These are phyloP conservation scores for Candida peoriensis DNA, from an alignment of 805 yeast genomes.

Conservation along the genomic window DNA sequence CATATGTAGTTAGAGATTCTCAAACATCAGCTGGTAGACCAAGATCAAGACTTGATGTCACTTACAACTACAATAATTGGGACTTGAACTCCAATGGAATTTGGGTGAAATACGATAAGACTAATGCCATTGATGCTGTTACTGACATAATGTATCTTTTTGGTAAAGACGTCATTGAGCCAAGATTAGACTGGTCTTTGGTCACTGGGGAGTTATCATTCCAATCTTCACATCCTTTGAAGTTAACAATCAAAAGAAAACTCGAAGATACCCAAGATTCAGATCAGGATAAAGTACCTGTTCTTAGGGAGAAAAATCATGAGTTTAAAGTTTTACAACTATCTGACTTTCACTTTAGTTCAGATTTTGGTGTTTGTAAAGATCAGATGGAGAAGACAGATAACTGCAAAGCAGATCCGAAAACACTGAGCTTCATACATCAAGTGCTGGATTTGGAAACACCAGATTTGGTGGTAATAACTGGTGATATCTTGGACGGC, in stretches of 20 bases:
- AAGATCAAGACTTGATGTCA: constrained; percentile 21
- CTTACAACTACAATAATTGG: constrained; percentile 34
- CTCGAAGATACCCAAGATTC: not conserved
- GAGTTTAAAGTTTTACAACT: constrained; percentile 59
- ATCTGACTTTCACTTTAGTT: constrained; percentile 61
- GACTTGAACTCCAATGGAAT: constrained; percentile 40
- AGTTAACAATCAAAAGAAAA: not conserved
- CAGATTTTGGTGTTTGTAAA: constrained; percentile 51
- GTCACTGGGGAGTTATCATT: constrained; percentile 14
- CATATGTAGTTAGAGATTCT: constrained; percentile 32
- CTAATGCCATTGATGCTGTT: constrained; percentile 29
- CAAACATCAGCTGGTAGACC: constrained; percentile 23
- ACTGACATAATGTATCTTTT: constrained; percentile 47
- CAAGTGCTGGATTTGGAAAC: constrained; percentile 46
- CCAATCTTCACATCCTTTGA: not conserved
- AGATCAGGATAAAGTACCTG: not conserved
- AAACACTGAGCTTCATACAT: constrained; percentile 47
- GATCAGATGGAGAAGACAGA: constrained; percentile 31
- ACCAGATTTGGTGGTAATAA: constrained; percentile 59
- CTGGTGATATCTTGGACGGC: constrained; percentile 65
- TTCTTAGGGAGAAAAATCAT: constrained; percentile 2
- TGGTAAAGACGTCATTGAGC: constrained; percentile 53
- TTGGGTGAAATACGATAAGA: constrained; percentile 49
- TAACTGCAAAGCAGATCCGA: constrained; percentile 48
- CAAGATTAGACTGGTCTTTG: constrained; percentile 52